Percentiles rank a stretch among this genome's conserved stretches.
Conservation (phyloP, 2,329 filamentous ascomycete species). For the Trichoderma simmonsii region DNA sequence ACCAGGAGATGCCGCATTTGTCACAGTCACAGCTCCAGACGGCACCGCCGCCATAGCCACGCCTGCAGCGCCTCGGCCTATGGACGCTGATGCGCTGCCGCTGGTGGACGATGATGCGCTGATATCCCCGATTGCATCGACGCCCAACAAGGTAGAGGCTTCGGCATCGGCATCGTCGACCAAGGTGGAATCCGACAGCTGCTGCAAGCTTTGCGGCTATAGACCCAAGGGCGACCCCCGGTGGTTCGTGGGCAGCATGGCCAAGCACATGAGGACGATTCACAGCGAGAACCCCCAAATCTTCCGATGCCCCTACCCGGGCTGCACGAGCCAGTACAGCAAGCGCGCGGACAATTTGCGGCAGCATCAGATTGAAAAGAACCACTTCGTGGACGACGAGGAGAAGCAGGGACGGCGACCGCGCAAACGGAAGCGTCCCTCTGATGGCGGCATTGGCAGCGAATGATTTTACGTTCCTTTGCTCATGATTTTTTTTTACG, state of each 20-base stretch:
- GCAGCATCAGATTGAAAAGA: slow-evolving; percentile 56
- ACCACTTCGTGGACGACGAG: slow-evolving; percentile 49
- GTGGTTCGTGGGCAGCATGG: slow-evolving; percentile 58
- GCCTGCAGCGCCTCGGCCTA: not conserved
- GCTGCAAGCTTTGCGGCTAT: slow-evolving; percentile 53
- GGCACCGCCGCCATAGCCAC: not conserved
- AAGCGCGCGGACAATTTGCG: slow-evolving; percentile 55
- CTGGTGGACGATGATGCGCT: not conserved
- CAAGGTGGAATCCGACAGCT: slow-evolving; percentile 43
- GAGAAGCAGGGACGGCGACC: slow-evolving; percentile 37
- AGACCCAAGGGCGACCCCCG: slow-evolving; percentile 54
- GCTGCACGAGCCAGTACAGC: slow-evolving; percentile 53
- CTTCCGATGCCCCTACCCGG: slow-evolving; percentile 52
- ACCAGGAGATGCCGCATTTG: not conserved
- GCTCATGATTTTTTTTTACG: not conserved
- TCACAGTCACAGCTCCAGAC: not conserved
- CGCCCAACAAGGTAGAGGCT: slow-evolving; percentile 12
- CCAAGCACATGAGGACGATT: slow-evolving; percentile 55
- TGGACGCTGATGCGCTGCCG: not conserved
- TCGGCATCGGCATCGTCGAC: slow-evolving; percentile 14
- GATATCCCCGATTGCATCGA: not conserved
- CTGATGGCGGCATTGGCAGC: not conserved
- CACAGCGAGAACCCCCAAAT: slow-evolving; percentile 49
- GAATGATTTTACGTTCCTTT: not conserved
- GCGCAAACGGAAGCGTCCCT: slow-evolving; percentile 42